These are phyloP conservation scores for Starmerella cellae DNA, from an alignment of 805 yeast species.

Conservation along the genomic window DNA sequence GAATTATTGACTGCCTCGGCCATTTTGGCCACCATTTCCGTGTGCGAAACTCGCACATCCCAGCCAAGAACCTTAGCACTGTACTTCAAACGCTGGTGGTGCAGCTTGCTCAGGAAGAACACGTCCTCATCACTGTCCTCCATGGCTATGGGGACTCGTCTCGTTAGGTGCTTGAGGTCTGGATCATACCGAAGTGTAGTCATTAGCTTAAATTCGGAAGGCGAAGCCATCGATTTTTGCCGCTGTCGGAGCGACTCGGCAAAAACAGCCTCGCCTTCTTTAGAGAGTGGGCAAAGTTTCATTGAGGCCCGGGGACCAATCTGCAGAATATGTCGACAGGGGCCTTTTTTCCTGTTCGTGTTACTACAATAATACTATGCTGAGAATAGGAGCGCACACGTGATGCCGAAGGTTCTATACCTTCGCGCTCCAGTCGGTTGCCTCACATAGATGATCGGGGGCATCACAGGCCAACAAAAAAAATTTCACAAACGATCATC, in stretches of 20 bases:
- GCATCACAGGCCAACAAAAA: no score
- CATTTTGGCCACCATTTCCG: slow-evolving; percentile 33
- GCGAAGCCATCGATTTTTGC: not conserved
- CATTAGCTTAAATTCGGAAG: slow-evolving; percentile 40
- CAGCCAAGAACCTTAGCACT: slow-evolving; percentile 44
- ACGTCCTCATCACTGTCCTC: slow-evolving; percentile 23
- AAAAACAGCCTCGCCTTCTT: slow-evolving; percentile 12
- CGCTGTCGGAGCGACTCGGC: not conserved
- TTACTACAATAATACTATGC: no score
- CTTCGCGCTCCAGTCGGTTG: no score
- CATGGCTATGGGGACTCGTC: slow-evolving; percentile 21
- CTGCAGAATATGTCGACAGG: not conserved
- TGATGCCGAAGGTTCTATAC: no score
- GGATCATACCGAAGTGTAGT: slow-evolving; percentile 74
- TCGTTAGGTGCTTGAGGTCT: slow-evolving; percentile 27
- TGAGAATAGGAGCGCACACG: not conserved
- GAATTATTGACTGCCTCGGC: slow-evolving; percentile 10
- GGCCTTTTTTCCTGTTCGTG: not conserved
- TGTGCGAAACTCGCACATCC: slow-evolving; percentile 33
- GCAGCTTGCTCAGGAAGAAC: slow-evolving; percentile 55
- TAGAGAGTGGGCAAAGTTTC: slow-evolving; percentile 18
- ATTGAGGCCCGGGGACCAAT: slow-evolving; percentile 4
- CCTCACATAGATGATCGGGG: no score
- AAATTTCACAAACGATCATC: no score
- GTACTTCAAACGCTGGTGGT: slow-evolving; percentile 44